Conservation (phyloP, 2,329 filamentous ascomycete genomes). For the Beauveria bassiana region DNA sequence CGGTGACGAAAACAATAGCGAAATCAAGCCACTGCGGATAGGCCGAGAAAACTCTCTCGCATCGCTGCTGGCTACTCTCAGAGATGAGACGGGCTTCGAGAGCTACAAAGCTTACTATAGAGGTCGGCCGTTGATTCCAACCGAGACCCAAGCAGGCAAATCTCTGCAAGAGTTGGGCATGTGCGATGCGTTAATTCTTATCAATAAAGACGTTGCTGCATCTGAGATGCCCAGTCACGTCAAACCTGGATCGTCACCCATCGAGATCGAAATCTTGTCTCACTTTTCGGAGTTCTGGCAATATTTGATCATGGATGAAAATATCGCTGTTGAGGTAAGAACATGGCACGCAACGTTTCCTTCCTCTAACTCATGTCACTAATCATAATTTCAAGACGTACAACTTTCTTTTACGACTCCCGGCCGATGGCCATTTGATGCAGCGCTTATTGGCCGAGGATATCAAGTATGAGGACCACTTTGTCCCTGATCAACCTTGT, state of each 20-base stretch:
- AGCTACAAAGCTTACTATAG: conserved; percentile 67
- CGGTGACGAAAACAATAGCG: conserved; percentile 50
- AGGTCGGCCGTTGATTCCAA: conserved; percentile 57
- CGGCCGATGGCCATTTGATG: conserved; percentile 56
- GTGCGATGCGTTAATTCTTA: conserved; percentile 55
- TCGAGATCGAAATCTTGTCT: conserved; percentile 72
- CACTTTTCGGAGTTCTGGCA: conserved; percentile 81
- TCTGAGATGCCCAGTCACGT: conserved; percentile 35
- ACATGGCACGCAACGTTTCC: background rate
- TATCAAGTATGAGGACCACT: conserved; percentile 52
- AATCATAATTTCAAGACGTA: conserved; percentile 46
- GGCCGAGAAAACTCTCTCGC: conserved; percentile 63
- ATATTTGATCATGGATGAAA: conserved; percentile 67
- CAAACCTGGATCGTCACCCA: conserved; percentile 45
- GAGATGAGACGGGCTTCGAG: conserved; percentile 64
- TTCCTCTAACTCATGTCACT: conserved; percentile 16
- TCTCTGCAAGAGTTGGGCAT: conserved; percentile 64
- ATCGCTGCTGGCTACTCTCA: conserved; percentile 60
- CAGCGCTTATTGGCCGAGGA: conserved; percentile 47
- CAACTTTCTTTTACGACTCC: conserved; percentile 61
- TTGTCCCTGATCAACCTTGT: conserved; percentile 62
- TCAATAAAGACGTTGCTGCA: conserved; percentile 50
- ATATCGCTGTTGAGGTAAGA: conserved; percentile 57
- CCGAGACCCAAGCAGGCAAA: conserved; percentile 48
- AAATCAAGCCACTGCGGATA: conserved; percentile 55